phyloP scores from a whole-genome alignment of 208 protist species.

The Wallacemonas sp. region DNA sequence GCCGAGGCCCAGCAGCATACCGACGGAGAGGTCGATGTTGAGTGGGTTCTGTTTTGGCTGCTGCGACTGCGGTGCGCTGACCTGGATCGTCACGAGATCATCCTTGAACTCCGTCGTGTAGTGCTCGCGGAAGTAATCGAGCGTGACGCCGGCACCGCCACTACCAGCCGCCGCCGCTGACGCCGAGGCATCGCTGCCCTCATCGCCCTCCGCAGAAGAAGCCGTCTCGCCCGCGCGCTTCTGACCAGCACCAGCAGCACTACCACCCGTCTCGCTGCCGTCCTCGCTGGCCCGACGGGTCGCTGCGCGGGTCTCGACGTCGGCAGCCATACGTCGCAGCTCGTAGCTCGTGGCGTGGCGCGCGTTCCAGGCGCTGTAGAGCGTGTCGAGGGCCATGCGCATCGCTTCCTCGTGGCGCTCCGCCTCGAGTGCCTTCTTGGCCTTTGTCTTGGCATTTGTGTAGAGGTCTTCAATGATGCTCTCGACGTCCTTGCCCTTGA shows the following conservation, averaged over 20 bases:
- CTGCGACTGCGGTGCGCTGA: conserved; percentile 50
- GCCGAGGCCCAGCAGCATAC: conserved; percentile 62
- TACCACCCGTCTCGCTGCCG: too few species aligned
- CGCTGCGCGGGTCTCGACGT: too few species aligned
- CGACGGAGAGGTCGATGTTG: conserved; percentile 61
- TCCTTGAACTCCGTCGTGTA: conserved; percentile 75
- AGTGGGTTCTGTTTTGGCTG: conserved; percentile 32
- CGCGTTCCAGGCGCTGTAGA: conserved; percentile 71
- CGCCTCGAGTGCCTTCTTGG: conserved; percentile 60
- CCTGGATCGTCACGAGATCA: conserved; percentile 76
- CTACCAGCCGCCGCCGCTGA: not conserved
- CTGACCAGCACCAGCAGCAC: too few species aligned
- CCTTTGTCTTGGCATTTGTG: conserved; percentile 89
- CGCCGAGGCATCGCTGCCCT: conserved; percentile 1
- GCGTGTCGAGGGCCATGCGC: conserved; percentile 71
- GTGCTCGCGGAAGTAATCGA: conserved; percentile 81
- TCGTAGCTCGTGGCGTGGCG: conserved; percentile 25
- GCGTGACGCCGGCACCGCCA: conserved; percentile 34
- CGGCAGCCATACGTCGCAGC: conserved; percentile 6
- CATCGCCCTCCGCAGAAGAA: not conserved
- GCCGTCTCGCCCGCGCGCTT: not conserved
- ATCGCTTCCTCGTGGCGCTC: conserved; percentile 77
- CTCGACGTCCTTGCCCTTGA: conserved; percentile 97
- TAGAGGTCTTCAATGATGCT: conserved; percentile 96
- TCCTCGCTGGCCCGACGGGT: too few species aligned